These are phyloP conservation scores for Kokia cookei DNA, from an alignment of 441 rosid species.

Conservation along the genomic window DNA sequence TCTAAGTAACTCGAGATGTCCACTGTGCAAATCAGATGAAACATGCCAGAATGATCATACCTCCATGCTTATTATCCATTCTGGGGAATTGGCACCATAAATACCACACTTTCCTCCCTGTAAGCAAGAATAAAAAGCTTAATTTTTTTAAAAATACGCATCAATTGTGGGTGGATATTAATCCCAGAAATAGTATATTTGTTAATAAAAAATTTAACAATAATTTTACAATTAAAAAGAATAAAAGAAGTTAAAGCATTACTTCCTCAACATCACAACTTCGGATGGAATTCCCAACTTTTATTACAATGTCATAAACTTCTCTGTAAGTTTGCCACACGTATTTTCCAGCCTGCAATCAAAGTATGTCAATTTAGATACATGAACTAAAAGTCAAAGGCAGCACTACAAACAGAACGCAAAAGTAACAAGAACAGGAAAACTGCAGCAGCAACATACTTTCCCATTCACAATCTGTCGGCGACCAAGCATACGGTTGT, in stretches of 20 bases:
- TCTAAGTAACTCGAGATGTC: not conserved
- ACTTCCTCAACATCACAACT: constrained; percentile 77
- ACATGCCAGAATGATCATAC: constrained; percentile 21
- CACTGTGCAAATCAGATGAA: not conserved
- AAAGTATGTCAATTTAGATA: constrained; percentile 1
- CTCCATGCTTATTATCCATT: constrained; percentile 99
- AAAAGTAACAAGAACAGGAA: not conserved
- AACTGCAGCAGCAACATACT: constrained; percentile 28
- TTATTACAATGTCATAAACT: constrained; percentile 70
- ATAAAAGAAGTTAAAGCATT: not conserved
- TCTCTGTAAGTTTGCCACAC: constrained; percentile 77
- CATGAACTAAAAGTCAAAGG: not conserved
- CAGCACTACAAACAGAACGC: not conserved
- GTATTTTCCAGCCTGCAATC: constrained; percentile 65
- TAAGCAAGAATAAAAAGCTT: constrained; percentile 7
- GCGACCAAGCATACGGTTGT: constrained; percentile 73
- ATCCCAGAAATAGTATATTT: not conserved
- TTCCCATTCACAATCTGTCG: constrained; percentile 69
- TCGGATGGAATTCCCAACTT: constrained; percentile 79
- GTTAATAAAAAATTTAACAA: not conserved
- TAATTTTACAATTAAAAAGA: not conserved
- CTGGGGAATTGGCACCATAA: constrained; percentile 77
- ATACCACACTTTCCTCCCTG: constrained; percentile 91
- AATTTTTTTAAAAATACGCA: not conserved
- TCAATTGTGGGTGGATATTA: not conserved